Evolutionary conservation across 2,329 filamentous ascomycete species (phyloP), one percentile per base, ranked within the genome.

Genomic region (Sordariomycetes sp.): DNA sequence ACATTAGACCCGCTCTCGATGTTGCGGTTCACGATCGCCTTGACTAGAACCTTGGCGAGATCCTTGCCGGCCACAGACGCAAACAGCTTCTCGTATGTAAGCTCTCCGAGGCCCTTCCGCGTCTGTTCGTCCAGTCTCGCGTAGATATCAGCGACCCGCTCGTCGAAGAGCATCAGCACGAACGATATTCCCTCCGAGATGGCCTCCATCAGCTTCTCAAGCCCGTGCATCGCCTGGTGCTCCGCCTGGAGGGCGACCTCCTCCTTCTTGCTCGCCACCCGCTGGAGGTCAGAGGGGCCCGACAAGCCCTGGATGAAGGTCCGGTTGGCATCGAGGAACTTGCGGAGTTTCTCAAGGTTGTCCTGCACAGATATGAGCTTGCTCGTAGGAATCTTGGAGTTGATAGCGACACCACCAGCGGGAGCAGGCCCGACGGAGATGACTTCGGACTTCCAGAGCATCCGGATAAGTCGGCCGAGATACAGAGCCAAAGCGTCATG

Each of bases 181-280:
- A 99, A 99, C 0, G 93, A 96, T 56, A 99, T 96, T 3, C 94
- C 94, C 70, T 99, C 94, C 8, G 94, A 92, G 46, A 97, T 94
- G 69, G 90, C 90, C 58, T 87, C 86, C 70, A 97, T 90, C 25
- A 99, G 78, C 62, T 88, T 86, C 61, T 96, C 83, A 54, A 99
- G 76, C 2, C 90, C 90, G 67, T 94, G 88, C 62, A 99, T 80
- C 12, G 92, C 92, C 65, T 95, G 89, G 69, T 99, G 93, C 71
- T 99, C 94, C 16, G 90, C 93, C 70, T 97, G 93, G 24, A 96
- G 78, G 1, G 92, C 90, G 54, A 96, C 83, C 70, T 97, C 93
- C 65, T 97, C 94, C 68, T 96, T 89, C 62, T 93, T 87, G 59
- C 85, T 94, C 0, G 83, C 82, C 1, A 87, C 87, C 56, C 87